Evolutionary conservation across 2,329 filamentous ascomycete species (phyloP), one percentile per base, ranked within the genome.

Genomic region (Triangularia verruculosa): DNA sequence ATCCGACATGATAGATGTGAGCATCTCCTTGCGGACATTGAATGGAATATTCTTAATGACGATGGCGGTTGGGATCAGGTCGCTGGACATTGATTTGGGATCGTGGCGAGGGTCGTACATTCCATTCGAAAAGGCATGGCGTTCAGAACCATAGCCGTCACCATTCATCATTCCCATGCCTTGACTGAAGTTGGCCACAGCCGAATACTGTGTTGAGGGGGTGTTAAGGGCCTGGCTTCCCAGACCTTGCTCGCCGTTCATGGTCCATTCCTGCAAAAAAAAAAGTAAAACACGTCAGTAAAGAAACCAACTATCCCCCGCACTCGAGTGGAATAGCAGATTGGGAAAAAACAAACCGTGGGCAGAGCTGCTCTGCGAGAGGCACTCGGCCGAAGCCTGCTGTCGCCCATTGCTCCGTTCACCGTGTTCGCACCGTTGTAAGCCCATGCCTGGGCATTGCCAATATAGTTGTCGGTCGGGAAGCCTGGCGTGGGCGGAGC

Each of bases 11-110:
- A 97, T 84, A 67, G 89, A 87, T 32, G 96, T 92, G 43, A 99
- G 83, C 72, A 94, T 92, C 78, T 99, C 95, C 79, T 98, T 98
- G 77, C 97, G 93, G 63, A 98, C 93, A 27, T 96, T 95, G 76
- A 99, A 99, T 0, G 96, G 95, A 39, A 99, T 99, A 75, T 99
- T 99, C 81, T 99, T 99, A 79, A 99, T 98, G 64, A 99, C 95
- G 71, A 99, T 98, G 61, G 95, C 95, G 3, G 95, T 99, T 2
- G 94, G 94, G 64, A 99, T 99, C 65, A 99, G 86, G 79, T 98
- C 94, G 70, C 97, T 94, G 62, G 87, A 83, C 56, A 71, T 64
- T 13, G 69, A 32, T 63, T 70, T 71, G 52, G 69, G 34, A 34
- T 71, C 69, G 54, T 70, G 70, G 5, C 69, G 67, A 30, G 68